A percentile compares a stretch with the other conserved stretches of the same genome.
These are phyloP conservation scores for Orbilia brochopaga DNA, from an alignment of 2,329 filamentous ascomycete genomes.

Conservation along the genomic window DNA sequence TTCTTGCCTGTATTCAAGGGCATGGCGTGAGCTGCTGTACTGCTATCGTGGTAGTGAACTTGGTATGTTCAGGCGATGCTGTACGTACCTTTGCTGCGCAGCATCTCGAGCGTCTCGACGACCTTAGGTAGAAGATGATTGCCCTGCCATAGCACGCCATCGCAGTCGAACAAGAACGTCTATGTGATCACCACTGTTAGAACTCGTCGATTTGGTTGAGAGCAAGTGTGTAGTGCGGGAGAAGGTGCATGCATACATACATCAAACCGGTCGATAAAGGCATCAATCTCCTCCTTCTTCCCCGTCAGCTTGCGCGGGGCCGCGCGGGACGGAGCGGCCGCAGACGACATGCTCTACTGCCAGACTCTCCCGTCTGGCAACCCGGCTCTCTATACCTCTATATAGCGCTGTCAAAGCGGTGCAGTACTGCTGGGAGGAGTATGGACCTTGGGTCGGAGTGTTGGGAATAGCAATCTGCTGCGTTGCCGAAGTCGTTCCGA, in stretches of 20 bases:
- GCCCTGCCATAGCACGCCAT: constrained; percentile 97
- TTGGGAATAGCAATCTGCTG: constrained; percentile 39
- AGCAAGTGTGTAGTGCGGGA: too few relatives aligned
- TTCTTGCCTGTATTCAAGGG: constrained; percentile 76
- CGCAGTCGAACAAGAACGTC: constrained; percentile 95
- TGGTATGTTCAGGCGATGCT: too few relatives aligned
- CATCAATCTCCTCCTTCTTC: constrained; percentile 74
- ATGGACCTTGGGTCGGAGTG: constrained; percentile 22
- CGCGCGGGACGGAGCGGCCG: constrained; percentile 22
- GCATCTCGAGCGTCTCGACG: constrained; percentile 80
- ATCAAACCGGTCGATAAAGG: constrained; percentile 90
- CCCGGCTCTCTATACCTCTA: neutral
- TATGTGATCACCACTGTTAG: too few relatives aligned
- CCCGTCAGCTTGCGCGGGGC: constrained; percentile 73
- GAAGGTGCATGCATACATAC: constrained; percentile 64
- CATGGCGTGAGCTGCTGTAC: too few relatives aligned
- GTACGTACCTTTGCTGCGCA: constrained; percentile 75
- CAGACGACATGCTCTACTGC: constrained; percentile 20
- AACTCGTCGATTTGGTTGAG: too few relatives aligned
- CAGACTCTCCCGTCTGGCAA: neutral
- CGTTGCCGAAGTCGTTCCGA: constrained; percentile 21
- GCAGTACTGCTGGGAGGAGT: neutral
- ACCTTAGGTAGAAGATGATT: constrained; percentile 85
- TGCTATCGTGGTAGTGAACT: too few relatives aligned
- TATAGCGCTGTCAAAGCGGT: neutral